A percentile compares a stretch with the other conserved stretches of the same genome.
phyloP scores from a whole-genome alignment of 2,329 filamentous ascomycete genomes.

The Aphanocladium album region DNA sequence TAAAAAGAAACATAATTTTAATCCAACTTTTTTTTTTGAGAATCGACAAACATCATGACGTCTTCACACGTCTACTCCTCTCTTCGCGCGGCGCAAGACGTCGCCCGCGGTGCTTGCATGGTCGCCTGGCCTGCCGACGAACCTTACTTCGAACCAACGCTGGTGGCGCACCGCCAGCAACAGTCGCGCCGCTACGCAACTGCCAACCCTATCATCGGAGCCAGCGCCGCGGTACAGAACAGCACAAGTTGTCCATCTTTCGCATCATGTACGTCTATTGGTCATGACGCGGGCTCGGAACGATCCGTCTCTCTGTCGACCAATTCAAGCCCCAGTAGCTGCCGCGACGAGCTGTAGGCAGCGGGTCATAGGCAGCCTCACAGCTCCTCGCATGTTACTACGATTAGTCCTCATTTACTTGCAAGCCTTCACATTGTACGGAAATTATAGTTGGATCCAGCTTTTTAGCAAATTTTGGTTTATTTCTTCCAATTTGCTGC shows the following conservation, averaged over 20 bases:
- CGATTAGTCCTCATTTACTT: no score
- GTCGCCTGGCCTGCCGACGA: slow-evolving; percentile 26
- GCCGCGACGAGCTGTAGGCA: background rate
- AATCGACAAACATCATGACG: background rate
- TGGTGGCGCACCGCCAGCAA: background rate
- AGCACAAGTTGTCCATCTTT: background rate
- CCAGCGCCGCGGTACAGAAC: background rate
- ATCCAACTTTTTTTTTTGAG: no score
- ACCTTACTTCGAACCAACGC: slow-evolving; percentile 14
- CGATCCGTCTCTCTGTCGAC: background rate
- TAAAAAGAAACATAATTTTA: no score
- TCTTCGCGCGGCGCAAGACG: slow-evolving; percentile 20
- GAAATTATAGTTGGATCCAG: background rate
- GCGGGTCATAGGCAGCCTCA: background rate
- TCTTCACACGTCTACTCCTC: slow-evolving; percentile 19
- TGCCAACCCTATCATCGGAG: background rate
- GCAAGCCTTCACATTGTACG: background rate
- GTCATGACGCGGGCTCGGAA: background rate
- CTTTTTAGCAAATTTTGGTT: background rate
- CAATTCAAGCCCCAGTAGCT: background rate
- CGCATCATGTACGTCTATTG: background rate
- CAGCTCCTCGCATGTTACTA: background rate
- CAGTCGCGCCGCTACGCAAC: slow-evolving; percentile 1
- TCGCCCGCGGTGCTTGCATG: slow-evolving; percentile 22
- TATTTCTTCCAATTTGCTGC: background rate